Evolutionary conservation across 495 filamentous ascomycete species (phyloP).

Genomic region (Aspergillus homomorphus): DNA sequence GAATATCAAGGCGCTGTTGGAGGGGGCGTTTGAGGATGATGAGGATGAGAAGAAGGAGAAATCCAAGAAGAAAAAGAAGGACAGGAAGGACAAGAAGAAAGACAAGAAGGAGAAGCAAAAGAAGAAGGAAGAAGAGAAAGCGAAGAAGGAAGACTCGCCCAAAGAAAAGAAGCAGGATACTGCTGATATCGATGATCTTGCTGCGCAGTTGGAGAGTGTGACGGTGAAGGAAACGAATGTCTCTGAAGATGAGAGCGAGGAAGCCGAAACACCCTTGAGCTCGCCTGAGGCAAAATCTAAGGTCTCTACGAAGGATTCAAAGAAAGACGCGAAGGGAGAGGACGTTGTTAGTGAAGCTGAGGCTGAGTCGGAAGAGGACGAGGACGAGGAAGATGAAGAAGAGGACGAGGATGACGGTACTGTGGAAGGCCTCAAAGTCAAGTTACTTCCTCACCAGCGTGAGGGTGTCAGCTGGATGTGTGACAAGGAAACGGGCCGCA

Average conservation of each 20-base stretch:
- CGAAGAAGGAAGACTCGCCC: slow-evolving; percentile 35
- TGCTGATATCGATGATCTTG: slow-evolving; percentile 50
- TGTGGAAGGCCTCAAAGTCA: slow-evolving; percentile 82
- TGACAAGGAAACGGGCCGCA: slow-evolving; percentile 76
- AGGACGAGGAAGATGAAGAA: slow-evolving; percentile 54
- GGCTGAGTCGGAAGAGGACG: slow-evolving; percentile 33
- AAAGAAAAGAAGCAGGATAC: slow-evolving; percentile 21
- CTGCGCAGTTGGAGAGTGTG: slow-evolving; percentile 58
- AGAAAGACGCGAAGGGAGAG: slow-evolving; percentile 48
- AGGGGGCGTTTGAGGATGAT: slow-evolving; percentile 83
- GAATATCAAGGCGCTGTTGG: slow-evolving; percentile 82
- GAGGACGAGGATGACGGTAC: slow-evolving; percentile 68
- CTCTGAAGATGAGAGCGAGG: slow-evolving; percentile 35
- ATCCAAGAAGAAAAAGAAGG: slow-evolving; percentile 44
- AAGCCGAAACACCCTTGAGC: slow-evolving; percentile 13
- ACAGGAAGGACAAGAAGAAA: slow-evolving; percentile 30
- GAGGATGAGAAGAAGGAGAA: slow-evolving; percentile 71
- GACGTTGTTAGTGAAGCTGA: slow-evolving; percentile 52
- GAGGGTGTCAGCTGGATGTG: slow-evolving; percentile 93
- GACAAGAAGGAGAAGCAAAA: slow-evolving; percentile 51
- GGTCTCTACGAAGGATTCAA: slow-evolving; percentile 27
- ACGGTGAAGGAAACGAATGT: slow-evolving; percentile 42
- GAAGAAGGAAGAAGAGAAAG: slow-evolving; percentile 40
- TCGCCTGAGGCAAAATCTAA: slow-evolving; percentile 21
- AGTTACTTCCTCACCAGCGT: slow-evolving; percentile 86